phyloP scores from a whole-genome alignment of 2,329 filamentous ascomycete species.

The Ophiostoma fasciatum region DNA sequence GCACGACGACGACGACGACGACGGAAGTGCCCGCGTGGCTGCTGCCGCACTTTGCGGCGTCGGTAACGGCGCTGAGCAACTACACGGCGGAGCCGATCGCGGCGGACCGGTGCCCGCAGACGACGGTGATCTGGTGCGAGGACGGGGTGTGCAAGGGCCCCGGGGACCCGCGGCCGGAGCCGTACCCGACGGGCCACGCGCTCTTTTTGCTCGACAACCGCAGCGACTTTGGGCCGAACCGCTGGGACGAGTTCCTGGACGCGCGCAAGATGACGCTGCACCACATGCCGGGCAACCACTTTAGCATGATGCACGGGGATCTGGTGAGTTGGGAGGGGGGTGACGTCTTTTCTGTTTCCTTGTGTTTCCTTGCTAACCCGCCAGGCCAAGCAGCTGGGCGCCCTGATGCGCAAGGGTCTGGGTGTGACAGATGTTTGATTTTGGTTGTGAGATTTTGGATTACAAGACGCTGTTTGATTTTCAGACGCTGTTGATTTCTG shows the following conservation, averaged over 20 bases:
- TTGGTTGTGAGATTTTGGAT: no score
- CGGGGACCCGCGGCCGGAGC: conserved; percentile 48
- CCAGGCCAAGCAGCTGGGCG: no score
- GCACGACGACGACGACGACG: no score
- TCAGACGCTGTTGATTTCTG: no score
- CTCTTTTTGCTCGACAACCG: conserved; percentile 61
- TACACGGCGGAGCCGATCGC: conserved; percentile 53
- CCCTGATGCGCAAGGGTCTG: no score
- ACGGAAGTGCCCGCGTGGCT: conserved; percentile 61
- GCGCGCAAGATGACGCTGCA: conserved; percentile 44
- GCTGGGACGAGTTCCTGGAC: conserved; percentile 53
- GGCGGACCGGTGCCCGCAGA: conserved; percentile 41
- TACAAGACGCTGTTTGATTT: no score
- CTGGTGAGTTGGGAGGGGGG: conserved; percentile 19
- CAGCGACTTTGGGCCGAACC: conserved; percentile 54
- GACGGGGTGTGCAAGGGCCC: conserved; percentile 58
- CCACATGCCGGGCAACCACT: conserved; percentile 60
- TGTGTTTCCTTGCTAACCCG: no score
- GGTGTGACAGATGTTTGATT: no score
- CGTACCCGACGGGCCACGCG: conserved; percentile 43
- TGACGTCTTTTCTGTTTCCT: no score
- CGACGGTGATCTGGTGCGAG: conserved; percentile 55
- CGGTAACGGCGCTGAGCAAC: conserved; percentile 51
- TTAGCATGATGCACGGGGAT: conserved; percentile 59
- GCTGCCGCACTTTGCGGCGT: conserved; percentile 56